Percentiles rank a stretch among this genome's conserved stretches.
Evolutionary conservation across 768 basidiomycete species (phyloP).

Genomic region (Astraeus odoratus): DNA sequence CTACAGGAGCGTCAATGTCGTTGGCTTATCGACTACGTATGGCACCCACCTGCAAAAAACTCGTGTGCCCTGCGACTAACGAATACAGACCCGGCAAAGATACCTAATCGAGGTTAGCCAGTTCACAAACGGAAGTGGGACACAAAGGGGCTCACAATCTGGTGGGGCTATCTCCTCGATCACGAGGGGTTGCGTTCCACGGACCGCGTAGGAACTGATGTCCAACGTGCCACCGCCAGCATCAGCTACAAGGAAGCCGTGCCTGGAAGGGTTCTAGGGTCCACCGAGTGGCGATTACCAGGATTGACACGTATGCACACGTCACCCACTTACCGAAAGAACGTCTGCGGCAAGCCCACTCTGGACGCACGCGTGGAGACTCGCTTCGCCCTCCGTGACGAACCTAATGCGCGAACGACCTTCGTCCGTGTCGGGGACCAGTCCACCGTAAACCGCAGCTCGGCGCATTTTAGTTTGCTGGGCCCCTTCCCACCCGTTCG

Average conservation of each 20-base stretch:
- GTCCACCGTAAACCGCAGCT: slow-evolving; percentile 61
- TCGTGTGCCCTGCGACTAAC: slow-evolving; percentile 68
- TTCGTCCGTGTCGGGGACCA: slow-evolving; percentile 69
- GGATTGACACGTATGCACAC: neutral
- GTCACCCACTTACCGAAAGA: slow-evolving; percentile 46
- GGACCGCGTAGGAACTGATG: slow-evolving; percentile 74
- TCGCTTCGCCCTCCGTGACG: slow-evolving; percentile 80
- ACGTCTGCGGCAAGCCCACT: slow-evolving; percentile 75
- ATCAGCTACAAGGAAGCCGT: slow-evolving; percentile 75
- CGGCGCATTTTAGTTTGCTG: slow-evolving; percentile 74
- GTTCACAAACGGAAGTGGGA: neutral
- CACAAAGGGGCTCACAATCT: slow-evolving; percentile 47
- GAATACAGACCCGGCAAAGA: slow-evolving; percentile 80
- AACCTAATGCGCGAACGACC: slow-evolving; percentile 70
- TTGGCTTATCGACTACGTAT: neutral
- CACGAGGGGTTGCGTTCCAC: slow-evolving; percentile 58
- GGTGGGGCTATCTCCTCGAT: slow-evolving; percentile 82
- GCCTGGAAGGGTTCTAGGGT: slow-evolving; percentile 58
- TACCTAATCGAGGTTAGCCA: slow-evolving; percentile 37
- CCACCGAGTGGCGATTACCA: slow-evolving; percentile 5
- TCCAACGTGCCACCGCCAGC: slow-evolving; percentile 79
- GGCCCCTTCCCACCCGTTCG: slow-evolving; percentile 77
- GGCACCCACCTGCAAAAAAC: slow-evolving; percentile 55
- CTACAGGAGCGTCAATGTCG: slow-evolving; percentile 29
- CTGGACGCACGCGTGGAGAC: slow-evolving; percentile 73